Evolutionary conservation across 495 filamentous ascomycete genomes (phyloP).

Genomic region (Penicillium subrubescens): DNA sequence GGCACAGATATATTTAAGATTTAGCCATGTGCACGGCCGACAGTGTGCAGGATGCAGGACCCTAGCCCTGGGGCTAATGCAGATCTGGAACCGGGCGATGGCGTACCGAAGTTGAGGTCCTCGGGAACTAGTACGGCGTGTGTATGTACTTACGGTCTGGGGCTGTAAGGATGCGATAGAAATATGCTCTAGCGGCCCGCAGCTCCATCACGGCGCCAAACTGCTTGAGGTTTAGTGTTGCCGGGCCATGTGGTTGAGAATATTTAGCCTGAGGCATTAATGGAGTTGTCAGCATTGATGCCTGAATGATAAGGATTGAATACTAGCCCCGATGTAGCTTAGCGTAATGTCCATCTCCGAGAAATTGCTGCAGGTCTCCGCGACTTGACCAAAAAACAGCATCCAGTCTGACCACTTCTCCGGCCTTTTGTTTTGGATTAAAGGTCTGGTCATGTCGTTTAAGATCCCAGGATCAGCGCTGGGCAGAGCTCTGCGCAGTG

Average conservation of each 20-base stretch:
- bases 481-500: slow-evolving; percentile 32
- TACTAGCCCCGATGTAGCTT: slow-evolving; percentile 14
- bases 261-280: slow-evolving; percentile 6
- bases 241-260: slow-evolving; percentile 14
- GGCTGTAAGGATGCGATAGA: slow-evolving; percentile 17
- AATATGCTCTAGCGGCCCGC: slow-evolving; percentile 22
- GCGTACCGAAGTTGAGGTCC: slow-evolving; percentile 21
- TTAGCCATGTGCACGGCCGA: background rate
- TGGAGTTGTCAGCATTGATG: background rate
- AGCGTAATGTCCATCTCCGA: slow-evolving; percentile 14
- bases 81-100: slow-evolving; percentile 16
- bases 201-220: slow-evolving; percentile 19
- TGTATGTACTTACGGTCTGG: background rate
- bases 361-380: slow-evolving; percentile 23
- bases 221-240: slow-evolving; percentile 22
- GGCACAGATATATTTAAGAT: background rate
- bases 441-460: slow-evolving; percentile 17
- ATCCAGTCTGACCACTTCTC: background rate
- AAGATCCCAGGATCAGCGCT: slow-evolving; percentile 21
- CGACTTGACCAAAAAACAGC: slow-evolving; percentile 1
- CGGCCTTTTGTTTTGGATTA: background rate
- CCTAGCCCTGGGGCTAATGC: slow-evolving; percentile 11
- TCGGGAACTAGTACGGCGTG: slow-evolving; percentile 22
- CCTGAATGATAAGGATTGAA: slow-evolving; percentile 15
- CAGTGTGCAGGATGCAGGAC: slow-evolving; percentile 7